These are phyloP conservation scores for Mucor lusitanicus DNA, from an alignment of 371 early-diverging fungal species.

Conservation along the genomic window DNA sequence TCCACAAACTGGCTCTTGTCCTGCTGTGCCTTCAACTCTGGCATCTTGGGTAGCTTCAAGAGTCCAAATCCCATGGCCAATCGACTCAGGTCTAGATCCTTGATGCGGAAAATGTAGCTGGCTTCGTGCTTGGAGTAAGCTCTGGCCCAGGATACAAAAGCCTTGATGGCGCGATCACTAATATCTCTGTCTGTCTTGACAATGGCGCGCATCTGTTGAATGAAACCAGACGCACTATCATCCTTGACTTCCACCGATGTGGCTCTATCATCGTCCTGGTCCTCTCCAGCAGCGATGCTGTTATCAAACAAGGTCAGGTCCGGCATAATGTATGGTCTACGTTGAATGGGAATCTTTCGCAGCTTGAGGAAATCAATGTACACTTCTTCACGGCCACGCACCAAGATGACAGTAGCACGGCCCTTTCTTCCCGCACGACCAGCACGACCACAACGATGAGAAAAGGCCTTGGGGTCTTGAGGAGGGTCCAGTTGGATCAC, in stretches of 20 bases:
- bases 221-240: slow-evolving; percentile 46
- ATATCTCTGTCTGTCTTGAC: slow-evolving; percentile 74
- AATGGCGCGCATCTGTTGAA: slow-evolving; percentile 52
- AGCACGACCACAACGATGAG: slow-evolving; percentile 98
- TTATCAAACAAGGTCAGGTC: slow-evolving; percentile 26
- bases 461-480: slow-evolving; percentile 94
- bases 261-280: slow-evolving; percentile 43
- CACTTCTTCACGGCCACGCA: slow-evolving; percentile 81
- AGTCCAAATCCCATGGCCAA: slow-evolving; percentile 81
- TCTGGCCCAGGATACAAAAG: slow-evolving; percentile 90
- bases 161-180: slow-evolving; percentile 74
- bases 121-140: slow-evolving; percentile 94
- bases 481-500: slow-evolving; percentile 97
- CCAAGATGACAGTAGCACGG: slow-evolving; percentile 82
- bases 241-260: slow-evolving; percentile 44
- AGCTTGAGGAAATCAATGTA: slow-evolving; percentile 86
- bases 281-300: not conserved
- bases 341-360: slow-evolving; percentile 82
- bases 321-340: slow-evolving; percentile 47
- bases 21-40: slow-evolving; percentile 71
- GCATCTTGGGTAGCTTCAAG: slow-evolving; percentile 88
- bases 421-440: slow-evolving; percentile 93
- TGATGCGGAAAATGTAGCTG: slow-evolving; percentile 86
- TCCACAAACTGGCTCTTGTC: not conserved
- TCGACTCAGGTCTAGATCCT: slow-evolving; percentile 76